Conservation (phyloP, 768 basidiomycete genomes). For the Trametes maxima region DNA sequence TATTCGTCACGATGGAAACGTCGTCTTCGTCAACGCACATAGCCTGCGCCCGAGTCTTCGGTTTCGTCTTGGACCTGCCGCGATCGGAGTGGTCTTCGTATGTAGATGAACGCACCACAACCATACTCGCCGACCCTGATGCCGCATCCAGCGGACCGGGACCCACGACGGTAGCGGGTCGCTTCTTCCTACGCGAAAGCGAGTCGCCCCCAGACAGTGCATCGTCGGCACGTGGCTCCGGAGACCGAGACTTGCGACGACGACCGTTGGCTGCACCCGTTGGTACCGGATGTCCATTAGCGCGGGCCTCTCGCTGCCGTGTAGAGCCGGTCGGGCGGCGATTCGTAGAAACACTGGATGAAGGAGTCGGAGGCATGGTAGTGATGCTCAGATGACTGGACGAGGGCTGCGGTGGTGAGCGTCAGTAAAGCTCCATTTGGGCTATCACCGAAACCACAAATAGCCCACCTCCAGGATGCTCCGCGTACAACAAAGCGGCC, state of each 20-base stretch:
- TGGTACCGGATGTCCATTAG: background rate
- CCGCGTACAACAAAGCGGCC: no score
- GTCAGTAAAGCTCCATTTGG: no score
- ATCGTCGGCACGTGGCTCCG: constrained; percentile 32
- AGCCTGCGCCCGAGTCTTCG: constrained; percentile 11
- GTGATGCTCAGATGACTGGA: background rate
- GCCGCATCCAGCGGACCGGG: background rate
- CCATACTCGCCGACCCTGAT: background rate
- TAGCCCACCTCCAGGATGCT: no score
- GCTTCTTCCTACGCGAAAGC: constrained; percentile 37
- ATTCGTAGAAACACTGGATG: background rate
- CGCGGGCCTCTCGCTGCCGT: constrained; percentile 29
- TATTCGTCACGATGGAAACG: constrained; percentile 12
- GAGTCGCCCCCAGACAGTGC: constrained; percentile 26
- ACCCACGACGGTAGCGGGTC: constrained; percentile 15
- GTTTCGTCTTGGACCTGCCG: constrained; percentile 18
- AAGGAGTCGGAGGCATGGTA: constrained; percentile 16
- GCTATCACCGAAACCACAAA: no score
- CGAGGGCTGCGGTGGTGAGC: no score
- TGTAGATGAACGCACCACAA: background rate
- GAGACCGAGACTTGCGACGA: constrained; percentile 40
- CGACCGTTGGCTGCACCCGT: constrained; percentile 14
- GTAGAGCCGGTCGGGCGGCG: constrained; percentile 18
- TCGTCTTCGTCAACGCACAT: constrained; percentile 17
- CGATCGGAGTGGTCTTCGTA: constrained; percentile 18